phyloP scores from a whole-genome alignment of 2,329 filamentous ascomycete genomes.

The Colletotrichum australisinense region DNA sequence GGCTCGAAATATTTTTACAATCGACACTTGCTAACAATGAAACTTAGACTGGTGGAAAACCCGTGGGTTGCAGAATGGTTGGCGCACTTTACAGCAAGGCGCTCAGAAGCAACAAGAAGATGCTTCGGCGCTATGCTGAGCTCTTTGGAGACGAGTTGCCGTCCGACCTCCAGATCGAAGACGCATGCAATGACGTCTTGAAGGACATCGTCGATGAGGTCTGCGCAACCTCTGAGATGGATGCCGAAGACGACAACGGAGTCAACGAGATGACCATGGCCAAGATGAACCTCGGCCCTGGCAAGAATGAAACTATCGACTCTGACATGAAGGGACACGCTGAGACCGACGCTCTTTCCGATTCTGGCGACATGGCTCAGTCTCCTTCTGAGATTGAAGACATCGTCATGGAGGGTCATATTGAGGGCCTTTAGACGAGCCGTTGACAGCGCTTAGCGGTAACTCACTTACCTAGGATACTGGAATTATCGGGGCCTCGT shows the following conservation, averaged over 20 bases:
- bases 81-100: slow-evolving; percentile 9
- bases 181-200: not conserved
- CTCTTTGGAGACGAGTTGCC: slow-evolving; percentile 33
- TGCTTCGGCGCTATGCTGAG: slow-evolving; percentile 13
- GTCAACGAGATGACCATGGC: no score
- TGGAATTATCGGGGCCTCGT: not conserved
- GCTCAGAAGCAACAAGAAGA: slow-evolving; percentile 12
- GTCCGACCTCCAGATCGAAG: slow-evolving; percentile 3
- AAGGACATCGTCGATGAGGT: not conserved
- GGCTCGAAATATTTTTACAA: not conserved
- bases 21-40: not conserved
- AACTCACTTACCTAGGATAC: not conserved
- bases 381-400: not conserved
- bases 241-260: not conserved
- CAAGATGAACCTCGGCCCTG: no score
- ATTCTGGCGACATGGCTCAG: not conserved
- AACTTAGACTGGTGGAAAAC: slow-evolving; percentile 30
- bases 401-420: not conserved
- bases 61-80: slow-evolving; percentile 18
- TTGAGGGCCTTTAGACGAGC: not conserved
- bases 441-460: not conserved
- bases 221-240: not conserved
- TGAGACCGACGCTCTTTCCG: not conserved
- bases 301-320: not conserved
- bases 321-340: not conserved